Percentiles rank a stretch among this genome's conserved stretches.
Conservation (phyloP, 805 yeast species). For the Isabelozyma gotoi region DNA sequence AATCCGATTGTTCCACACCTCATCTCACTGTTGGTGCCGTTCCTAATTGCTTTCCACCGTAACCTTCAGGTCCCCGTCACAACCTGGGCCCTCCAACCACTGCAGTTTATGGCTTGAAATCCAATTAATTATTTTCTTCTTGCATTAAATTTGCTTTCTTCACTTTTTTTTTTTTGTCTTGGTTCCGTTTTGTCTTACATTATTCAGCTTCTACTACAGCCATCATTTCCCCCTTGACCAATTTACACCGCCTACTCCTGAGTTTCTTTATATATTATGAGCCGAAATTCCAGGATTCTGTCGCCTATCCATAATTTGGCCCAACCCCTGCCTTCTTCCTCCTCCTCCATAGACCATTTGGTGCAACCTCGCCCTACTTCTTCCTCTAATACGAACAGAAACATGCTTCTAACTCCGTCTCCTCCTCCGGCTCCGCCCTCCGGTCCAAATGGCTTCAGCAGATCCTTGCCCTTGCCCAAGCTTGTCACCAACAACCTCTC, state of each 20-base stretch:
- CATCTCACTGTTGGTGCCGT: too few relatives aligned
- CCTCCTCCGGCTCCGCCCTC: neutral
- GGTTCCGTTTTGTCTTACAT: neutral
- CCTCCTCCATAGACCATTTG: too few relatives aligned
- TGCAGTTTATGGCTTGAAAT: too few relatives aligned
- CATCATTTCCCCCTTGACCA: neutral
- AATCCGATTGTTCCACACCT: too few relatives aligned
- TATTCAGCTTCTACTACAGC: neutral
- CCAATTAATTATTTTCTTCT: too few relatives aligned
- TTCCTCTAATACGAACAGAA: neutral
- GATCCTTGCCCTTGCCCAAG: neutral
- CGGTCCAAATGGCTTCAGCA: slow-evolving; percentile 7
- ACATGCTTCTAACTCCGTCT: neutral
- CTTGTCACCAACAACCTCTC: neutral
- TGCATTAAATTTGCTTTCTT: too few relatives aligned
- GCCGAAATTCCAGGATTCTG: neutral
- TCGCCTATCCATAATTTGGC: neutral
- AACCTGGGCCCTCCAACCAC: too few relatives aligned
- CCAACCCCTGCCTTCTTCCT: neutral
- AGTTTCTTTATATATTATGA: neutral
- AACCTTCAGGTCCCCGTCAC: too few relatives aligned
- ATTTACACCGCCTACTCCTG: too few relatives aligned
- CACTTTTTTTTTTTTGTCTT: neutral
- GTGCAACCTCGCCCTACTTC: neutral
- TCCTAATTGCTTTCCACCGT: too few relatives aligned